phyloP scores from a whole-genome alignment of 2,329 filamentous ascomycete genomes.

The Chrysosporium keratinophilum region DNA sequence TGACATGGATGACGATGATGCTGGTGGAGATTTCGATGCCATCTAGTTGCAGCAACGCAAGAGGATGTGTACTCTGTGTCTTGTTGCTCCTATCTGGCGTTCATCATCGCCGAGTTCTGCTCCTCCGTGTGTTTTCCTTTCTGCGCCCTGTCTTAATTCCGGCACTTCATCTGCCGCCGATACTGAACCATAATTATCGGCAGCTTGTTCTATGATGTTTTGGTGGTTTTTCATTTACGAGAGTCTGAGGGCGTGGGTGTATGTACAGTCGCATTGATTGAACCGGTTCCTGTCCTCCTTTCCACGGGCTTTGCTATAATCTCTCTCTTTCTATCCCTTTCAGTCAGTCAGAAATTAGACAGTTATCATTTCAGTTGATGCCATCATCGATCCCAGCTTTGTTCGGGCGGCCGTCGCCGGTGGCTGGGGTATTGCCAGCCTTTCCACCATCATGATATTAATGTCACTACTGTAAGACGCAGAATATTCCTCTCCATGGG shows the following conservation, averaged over 20 bases:
- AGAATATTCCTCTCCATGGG: neutral
- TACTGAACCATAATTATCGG: slow-evolving; percentile 1
- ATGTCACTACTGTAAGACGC: too few relatives aligned
- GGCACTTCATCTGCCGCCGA: slow-evolving; percentile 7
- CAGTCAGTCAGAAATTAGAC: slow-evolving; percentile 1
- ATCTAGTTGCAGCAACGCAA: slow-evolving; percentile 49
- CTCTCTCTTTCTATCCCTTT: neutral
- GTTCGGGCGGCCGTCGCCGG: neutral
- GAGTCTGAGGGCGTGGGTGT: slow-evolving; percentile 16
- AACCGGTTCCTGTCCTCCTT: slow-evolving; percentile 12
- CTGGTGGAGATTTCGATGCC: slow-evolving; percentile 89
- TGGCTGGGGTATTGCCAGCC: neutral
- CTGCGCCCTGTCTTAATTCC: slow-evolving; percentile 6
- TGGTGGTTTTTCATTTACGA: slow-evolving; percentile 4
- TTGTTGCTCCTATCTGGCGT: slow-evolving; percentile 4
- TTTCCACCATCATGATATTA: neutral
- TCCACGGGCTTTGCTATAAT: slow-evolving; percentile 7
- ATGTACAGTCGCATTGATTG: slow-evolving; percentile 21
- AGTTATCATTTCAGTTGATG: neutral
- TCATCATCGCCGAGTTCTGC: neutral
- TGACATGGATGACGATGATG: slow-evolving; percentile 91
- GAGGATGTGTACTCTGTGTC: neutral
- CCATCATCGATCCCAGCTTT: slow-evolving; percentile 1
- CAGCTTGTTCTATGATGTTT: neutral
- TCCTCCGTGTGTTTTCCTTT: slow-evolving; percentile 1